Conservation (phyloP, 2,329 filamentous ascomycete genomes). For the Hypoxylon sp. region DNA sequence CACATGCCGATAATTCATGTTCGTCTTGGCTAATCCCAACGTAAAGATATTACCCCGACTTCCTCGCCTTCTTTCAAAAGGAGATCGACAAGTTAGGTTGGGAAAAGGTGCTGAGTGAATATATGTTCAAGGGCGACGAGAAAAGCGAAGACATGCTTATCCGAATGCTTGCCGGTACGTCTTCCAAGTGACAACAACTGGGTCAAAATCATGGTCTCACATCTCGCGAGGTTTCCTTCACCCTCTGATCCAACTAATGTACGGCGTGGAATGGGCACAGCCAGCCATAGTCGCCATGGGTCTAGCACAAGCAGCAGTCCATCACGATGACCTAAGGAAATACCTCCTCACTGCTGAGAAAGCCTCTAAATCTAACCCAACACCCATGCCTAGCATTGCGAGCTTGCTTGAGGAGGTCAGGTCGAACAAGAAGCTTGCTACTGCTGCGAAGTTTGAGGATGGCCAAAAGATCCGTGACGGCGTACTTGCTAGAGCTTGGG, state of each 20-base stretch:
- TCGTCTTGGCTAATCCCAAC: conserved; percentile 5
- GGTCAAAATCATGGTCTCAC: conserved; percentile 6
- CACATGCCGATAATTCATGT: background rate
- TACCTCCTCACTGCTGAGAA: conserved; percentile 71
- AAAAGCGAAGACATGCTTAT: conserved; percentile 77
- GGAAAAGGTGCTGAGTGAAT: conserved; percentile 73
- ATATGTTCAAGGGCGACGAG: conserved; percentile 77
- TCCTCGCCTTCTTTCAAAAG: conserved; percentile 80
- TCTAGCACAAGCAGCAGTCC: conserved; percentile 82
- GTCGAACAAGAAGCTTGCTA: conserved; percentile 69
- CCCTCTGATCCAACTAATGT: conserved; percentile 87
- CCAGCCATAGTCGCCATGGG: conserved; percentile 85
- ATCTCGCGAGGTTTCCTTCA: conserved; percentile 75
- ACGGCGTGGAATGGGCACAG: conserved; percentile 85
- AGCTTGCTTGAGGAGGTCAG: conserved; percentile 74
- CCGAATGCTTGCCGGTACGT: conserved; percentile 75
- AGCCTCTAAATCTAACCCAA: conserved; percentile 55
- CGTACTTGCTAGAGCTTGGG: conserved; percentile 72
- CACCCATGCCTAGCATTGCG: conserved; percentile 63
- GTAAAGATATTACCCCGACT: conserved; percentile 75
- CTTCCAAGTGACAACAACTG: background rate
- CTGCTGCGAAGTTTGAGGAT: conserved; percentile 67
- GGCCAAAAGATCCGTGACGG: conserved; percentile 78
- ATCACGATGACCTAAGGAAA: conserved; percentile 68
- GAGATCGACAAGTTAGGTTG: conserved; percentile 78